Percentiles rank a stretch among this genome's conserved stretches.
Evolutionary conservation across 2,329 filamentous ascomycete species (phyloP).

Genomic region (Pestalotiopsis sp.): DNA sequence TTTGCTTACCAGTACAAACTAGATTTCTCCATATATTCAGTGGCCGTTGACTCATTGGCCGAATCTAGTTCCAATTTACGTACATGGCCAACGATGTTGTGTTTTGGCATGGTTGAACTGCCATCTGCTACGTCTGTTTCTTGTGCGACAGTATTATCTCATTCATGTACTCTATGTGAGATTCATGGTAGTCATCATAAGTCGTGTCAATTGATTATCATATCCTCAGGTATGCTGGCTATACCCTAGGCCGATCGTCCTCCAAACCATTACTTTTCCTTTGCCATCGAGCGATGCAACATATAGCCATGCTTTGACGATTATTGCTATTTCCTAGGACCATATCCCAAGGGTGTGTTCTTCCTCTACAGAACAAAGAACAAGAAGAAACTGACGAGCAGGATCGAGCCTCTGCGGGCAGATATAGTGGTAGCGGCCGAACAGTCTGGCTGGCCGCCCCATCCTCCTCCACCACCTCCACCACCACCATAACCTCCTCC

Average conservation of each 20-base stretch:
- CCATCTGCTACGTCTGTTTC: background rate
- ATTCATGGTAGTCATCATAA: background rate
- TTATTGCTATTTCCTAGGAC: background rate
- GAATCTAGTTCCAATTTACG: background rate
- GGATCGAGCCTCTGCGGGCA: background rate
- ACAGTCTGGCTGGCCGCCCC: background rate
- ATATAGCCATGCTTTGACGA: background rate
- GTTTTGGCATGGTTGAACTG: background rate
- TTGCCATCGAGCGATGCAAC: background rate
- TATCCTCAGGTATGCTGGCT: background rate
- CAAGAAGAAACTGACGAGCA: background rate
- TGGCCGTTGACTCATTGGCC: conserved; percentile 6
- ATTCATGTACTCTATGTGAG: background rate
- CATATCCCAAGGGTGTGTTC: background rate
- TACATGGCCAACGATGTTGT: no score
- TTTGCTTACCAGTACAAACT: background rate
- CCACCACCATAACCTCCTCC: no score
- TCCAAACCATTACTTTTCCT: background rate
- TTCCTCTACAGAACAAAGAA: background rate
- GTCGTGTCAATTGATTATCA: background rate
- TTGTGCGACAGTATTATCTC: no score
- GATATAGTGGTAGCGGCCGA: background rate
- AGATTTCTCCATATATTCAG: background rate
- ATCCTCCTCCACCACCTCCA: background rate
- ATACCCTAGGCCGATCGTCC: background rate